Evolutionary conservation across 2,329 filamentous ascomycete species (phyloP), one percentile per base, ranked within the genome.

Genomic region (Lecanicillium sp.): DNA sequence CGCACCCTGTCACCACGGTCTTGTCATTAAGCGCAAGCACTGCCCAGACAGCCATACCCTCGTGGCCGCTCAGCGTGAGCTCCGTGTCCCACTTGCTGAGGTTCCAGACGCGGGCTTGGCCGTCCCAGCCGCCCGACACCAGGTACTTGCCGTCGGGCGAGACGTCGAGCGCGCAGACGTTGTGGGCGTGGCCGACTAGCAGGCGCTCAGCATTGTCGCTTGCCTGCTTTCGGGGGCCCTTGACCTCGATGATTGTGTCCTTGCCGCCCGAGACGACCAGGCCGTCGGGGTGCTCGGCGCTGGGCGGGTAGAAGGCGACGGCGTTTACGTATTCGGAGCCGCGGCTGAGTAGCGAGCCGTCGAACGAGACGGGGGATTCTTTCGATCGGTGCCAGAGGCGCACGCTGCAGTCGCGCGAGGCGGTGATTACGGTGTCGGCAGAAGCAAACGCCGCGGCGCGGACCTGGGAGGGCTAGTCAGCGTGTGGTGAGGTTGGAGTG

Each of bases 81-180:
- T 86, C 79, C 9, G 79, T 79, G 61, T 94, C 89, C 87, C 91
- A 96, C 55, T 85, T 90, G 33, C 80, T 79, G n/a, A 93, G 72
- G 53, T 76, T 78, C 93, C 93, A 98, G 44, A 97, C 71, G 47
- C 89, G 84, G 23, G 89, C 90, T 54, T 90, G 86, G 24, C 81
- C 81, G 66, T 98, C 93, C 93, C 93, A 98, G 58, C 90, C 87
- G 26, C 91, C 93, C 55, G 91, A 97, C 39, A 96, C 83, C 33
- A 97, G 75, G 63, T 82, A 87, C 38, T 71, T 78, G 2, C 84
- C 85, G 51, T 83, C 78, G 1, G 84, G 78, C 43, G 84, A 84
- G 14, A 88, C 83, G 59, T 95, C 88, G 37, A 98, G 69, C 8
- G 90, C 78, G 64, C 91, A 96, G 38, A 98, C 83, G 59, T 97